Percentiles rank a stretch among this genome's conserved stretches.
Evolutionary conservation across 768 basidiomycete genomes (phyloP).

Genomic region (Lactarius akahatsu): DNA sequence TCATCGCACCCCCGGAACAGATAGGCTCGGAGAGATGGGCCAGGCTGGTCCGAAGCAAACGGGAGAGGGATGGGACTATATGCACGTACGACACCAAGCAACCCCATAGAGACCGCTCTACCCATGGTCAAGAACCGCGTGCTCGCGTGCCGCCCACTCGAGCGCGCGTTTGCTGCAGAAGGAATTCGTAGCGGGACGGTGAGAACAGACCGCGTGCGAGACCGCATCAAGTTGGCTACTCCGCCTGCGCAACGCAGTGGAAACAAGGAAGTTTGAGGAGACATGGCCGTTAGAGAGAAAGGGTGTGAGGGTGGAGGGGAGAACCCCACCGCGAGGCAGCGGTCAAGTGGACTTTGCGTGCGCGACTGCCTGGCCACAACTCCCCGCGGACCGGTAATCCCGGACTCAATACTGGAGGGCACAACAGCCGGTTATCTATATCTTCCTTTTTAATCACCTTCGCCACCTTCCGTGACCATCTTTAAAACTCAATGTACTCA

Average conservation of each 20-base stretch:
- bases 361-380: not conserved
- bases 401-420: not conserved
- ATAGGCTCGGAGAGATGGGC: not conserved
- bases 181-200: not conserved
- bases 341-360: conserved; percentile 5
- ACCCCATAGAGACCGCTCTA: conserved; percentile 6
- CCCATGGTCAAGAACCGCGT: conserved; percentile 4
- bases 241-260: conserved; percentile 2
- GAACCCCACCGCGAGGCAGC: conserved; percentile 22
- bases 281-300: conserved; percentile 15
- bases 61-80: not conserved
- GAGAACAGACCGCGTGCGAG: not conserved
- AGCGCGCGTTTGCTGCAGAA: conserved; percentile 2
- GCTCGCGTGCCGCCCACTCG: not conserved
- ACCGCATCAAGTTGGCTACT: not conserved
- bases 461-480: not conserved
- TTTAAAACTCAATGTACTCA: not conserved
- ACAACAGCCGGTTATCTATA: not conserved
- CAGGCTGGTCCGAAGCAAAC: not conserved
- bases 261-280: conserved; percentile 1
- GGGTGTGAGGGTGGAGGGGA: not conserved
- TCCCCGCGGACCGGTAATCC: conserved; percentile 12
- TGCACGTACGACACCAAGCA: conserved; percentile 14
- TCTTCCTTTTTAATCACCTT: not conserved
- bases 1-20: conserved; percentile 1